Percentiles rank a stretch among this genome's conserved stretches.
Evolutionary conservation across 805 yeast genomes (phyloP).

Genomic region (Metschnikowia hibisci): DNA sequence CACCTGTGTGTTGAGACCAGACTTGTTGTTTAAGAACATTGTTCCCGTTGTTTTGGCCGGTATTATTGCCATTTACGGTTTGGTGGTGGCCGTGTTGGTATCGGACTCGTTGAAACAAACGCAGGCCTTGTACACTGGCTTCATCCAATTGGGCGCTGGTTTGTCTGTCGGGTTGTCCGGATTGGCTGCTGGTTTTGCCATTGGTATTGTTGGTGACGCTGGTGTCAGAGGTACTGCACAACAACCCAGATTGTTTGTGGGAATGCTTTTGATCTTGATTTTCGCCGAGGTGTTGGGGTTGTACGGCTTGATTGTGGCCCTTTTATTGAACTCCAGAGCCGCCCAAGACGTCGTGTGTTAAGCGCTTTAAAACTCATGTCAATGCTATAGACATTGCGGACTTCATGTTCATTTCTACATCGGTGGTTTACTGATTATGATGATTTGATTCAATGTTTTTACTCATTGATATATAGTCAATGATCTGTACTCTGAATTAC

Average conservation of each 20-base stretch:
- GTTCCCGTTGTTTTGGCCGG: constrained; percentile 99
- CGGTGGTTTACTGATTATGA: neutral
- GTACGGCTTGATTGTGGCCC: constrained; percentile 97
- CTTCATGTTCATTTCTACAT: constrained; percentile 3
- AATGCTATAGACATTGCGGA: neutral
- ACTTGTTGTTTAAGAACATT: constrained; percentile 84
- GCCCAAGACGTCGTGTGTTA: constrained; percentile 85
- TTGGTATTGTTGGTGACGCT: constrained; percentile 99
- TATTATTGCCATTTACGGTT: constrained; percentile 97
- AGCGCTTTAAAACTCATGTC: constrained; percentile 15
- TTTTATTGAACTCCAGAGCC: constrained; percentile 96
- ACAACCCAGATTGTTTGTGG: constrained; percentile 97
- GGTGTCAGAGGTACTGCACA: constrained; percentile 99
- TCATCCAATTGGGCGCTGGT: constrained; percentile 98
- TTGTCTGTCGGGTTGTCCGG: constrained; percentile 95
- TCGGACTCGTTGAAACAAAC: constrained; percentile 84
- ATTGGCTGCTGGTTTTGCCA: constrained; percentile 97
- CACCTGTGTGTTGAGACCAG: constrained; percentile 96
- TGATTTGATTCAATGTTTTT: no score
- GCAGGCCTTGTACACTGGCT: constrained; percentile 91
- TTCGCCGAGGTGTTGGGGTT: constrained; percentile 98
- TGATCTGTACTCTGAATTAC: neutral
- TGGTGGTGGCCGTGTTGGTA: constrained; percentile 92
- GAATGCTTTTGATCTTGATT: constrained; percentile 97
- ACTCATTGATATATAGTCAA: neutral